Evolutionary conservation across 2,329 filamentous ascomycete genomes (phyloP), one percentile per base, ranked within the genome.

Genomic region (Exophiala bonariae): DNA sequence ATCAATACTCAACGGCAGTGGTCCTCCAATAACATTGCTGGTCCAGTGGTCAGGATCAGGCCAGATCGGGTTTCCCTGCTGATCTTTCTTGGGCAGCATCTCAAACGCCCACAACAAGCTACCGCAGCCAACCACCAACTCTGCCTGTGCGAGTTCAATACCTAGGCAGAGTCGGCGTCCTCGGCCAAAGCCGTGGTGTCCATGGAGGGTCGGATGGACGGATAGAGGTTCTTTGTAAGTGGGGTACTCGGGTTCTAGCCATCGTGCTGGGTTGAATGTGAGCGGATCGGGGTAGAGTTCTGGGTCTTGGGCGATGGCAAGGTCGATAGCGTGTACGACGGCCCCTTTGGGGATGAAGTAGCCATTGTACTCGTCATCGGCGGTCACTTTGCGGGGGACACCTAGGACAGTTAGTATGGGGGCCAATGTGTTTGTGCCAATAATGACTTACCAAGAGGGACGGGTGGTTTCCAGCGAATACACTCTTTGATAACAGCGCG

Each of bases 341-440:
- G 70, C 69, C 17, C 75, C 75, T 60, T 77, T 78, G 22, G 70
- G 66, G 23, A 78, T 71, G 60, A 71, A 74, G 53, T 71, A 76
- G n/a, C 73, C 74, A 30, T 67, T 65, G 56, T 70, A 78, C 52
- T 70, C 67, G 41, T 77, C 73, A 49, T 78, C 74, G 13, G 65
- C 68, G 54, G 77, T 74, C 48, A 72, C 73, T 52, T 76, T 73
- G 49, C 76, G 74, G 3, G 75, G 73, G 19, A 77, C 74, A 35
- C 74, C 74, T 26, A 11, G 23, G 11, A 26, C 23, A 11, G 23
- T 26, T 26, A 26, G 23, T 6, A 26, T 26, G 23, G 23, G 6
- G 23, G 23, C 23, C 11, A 26, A 26, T 6, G 11, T 26, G 11
- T 26, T 11, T 6, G 23, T 11, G 23, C 6, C 6, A 26, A 26